Conservation (phyloP, 495 filamentous ascomycete genomes). For the Lasiosphaeria miniovina region DNA sequence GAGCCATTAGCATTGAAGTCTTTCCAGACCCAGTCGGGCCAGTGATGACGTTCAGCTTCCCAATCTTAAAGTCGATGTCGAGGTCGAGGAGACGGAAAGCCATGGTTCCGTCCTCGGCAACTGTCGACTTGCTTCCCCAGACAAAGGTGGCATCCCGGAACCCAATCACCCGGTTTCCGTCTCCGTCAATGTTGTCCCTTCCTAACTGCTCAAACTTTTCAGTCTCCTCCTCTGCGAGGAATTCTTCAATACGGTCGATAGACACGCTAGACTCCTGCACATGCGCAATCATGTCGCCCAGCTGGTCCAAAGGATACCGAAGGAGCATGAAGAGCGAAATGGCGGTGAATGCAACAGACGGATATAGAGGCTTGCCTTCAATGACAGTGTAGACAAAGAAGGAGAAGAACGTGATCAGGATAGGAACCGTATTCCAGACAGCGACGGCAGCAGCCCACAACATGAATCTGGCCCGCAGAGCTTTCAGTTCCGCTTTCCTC, state of each 20-base stretch:
- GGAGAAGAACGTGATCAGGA: constrained; percentile 92
- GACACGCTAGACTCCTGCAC: constrained; percentile 98
- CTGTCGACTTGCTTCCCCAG: constrained; percentile 74
- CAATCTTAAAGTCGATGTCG: constrained; percentile 71
- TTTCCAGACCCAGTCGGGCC: constrained; percentile 95
- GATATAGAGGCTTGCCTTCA: constrained; percentile 84
- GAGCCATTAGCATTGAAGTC: constrained; percentile 90
- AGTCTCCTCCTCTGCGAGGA: constrained; percentile 90
- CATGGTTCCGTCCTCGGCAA: constrained; percentile 54
- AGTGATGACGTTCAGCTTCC: constrained; percentile 83
- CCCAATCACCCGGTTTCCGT: constrained; percentile 67
- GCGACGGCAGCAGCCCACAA: constrained; percentile 89
- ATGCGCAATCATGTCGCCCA: constrained; percentile 98
- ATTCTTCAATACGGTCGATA: constrained; percentile 93
- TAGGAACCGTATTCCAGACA: constrained; percentile 93
- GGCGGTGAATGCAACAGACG: constrained; percentile 93
- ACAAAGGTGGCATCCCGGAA: constrained; percentile 81
- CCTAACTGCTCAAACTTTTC: constrained; percentile 90
- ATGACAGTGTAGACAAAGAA: constrained; percentile 91
- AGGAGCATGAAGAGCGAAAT: constrained; percentile 96
- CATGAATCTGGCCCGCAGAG: constrained; percentile 77
- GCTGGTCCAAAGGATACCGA: constrained; percentile 87
- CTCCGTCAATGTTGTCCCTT: constrained; percentile 56
- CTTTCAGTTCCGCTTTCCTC: constrained; percentile 70
- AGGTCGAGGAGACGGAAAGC: constrained; percentile 83